phyloP scores from a whole-genome alignment of 495 filamentous ascomycete species.

The Poronia punctata region DNA sequence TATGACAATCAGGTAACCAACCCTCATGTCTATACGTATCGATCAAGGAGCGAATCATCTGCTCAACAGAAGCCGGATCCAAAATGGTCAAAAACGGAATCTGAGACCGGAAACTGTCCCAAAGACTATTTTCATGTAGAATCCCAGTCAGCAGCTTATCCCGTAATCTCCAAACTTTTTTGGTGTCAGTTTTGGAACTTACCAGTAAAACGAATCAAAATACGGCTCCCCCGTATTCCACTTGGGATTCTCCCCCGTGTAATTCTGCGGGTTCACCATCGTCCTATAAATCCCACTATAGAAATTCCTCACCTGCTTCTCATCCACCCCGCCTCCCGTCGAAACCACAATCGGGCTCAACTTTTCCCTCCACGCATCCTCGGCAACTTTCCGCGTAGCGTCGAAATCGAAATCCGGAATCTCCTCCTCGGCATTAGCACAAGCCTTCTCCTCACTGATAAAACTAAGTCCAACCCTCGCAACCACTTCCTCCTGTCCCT shows the following conservation, averaged over 20 bases:
- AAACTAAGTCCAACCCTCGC: slow-evolving; percentile 66
- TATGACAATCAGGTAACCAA: slow-evolving; percentile 61
- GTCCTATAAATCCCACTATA: slow-evolving; percentile 67
- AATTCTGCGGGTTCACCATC: slow-evolving; percentile 69
- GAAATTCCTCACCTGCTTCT: slow-evolving; percentile 53
- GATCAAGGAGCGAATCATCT: slow-evolving; percentile 62
- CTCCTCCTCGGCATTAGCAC: slow-evolving; percentile 58
- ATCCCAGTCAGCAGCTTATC: no score
- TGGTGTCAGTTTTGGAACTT: slow-evolving; percentile 14
- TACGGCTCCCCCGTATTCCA: slow-evolving; percentile 70
- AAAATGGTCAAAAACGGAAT: slow-evolving; percentile 64
- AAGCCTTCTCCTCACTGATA: slow-evolving; percentile 58
- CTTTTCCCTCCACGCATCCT: slow-evolving; percentile 56
- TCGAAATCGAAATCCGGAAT: slow-evolving; percentile 64
- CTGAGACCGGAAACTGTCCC: slow-evolving; percentile 68
- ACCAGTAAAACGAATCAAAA: slow-evolving; percentile 75
- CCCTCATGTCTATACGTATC: slow-evolving; percentile 67
- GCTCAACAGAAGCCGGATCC: slow-evolving; percentile 56
- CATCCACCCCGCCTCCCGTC: slow-evolving; percentile 43
- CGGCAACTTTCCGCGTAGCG: slow-evolving; percentile 42
- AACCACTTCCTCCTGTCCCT: slow-evolving; percentile 40
- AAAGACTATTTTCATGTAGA: slow-evolving; percentile 33
- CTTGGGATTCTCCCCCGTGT: slow-evolving; percentile 70
- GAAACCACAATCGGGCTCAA: slow-evolving; percentile 53
- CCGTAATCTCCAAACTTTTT: slow-evolving; percentile 25